These are phyloP conservation scores for Medicago lupulina DNA, from an alignment of 306 rosid species.

Conservation along the genomic window DNA sequence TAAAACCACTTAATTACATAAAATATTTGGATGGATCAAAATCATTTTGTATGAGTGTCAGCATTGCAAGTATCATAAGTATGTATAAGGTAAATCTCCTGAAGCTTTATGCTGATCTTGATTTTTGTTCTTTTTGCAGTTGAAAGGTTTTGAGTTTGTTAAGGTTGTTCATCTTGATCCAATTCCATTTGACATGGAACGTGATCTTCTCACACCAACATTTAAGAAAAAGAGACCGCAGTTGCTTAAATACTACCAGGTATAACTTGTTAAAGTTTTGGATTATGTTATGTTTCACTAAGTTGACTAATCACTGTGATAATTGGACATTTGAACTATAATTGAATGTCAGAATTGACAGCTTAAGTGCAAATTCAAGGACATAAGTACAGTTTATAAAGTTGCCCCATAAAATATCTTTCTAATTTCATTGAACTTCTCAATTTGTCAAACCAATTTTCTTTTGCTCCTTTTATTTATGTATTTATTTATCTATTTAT, in stretches of 20 bases:
- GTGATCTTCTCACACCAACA: constrained; percentile 89
- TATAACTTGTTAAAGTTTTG: constrained; percentile 34
- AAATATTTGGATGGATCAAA: background rate
- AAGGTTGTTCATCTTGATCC: constrained; percentile 88
- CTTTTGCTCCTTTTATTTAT: too few relatives aligned
- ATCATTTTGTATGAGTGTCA: background rate
- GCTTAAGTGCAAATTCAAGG: background rate
- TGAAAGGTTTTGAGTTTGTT: constrained; percentile 87
- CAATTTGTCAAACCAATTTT: too few relatives aligned
- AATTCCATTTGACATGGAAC: constrained; percentile 85
- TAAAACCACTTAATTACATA: too few relatives aligned
- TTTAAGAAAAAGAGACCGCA: constrained; percentile 92
- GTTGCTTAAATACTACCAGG: constrained; percentile 85
- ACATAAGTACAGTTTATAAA: background rate
- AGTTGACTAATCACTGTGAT: background rate
- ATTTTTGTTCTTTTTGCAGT: constrained; percentile 56
- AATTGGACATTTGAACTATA: background rate
- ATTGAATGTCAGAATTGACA: background rate
- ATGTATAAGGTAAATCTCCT: background rate
- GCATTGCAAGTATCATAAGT: background rate
- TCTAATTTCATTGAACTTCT: background rate
- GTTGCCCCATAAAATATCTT: background rate
- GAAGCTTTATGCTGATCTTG: constrained; percentile 13
- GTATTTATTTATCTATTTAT: background rate
- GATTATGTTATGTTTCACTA: constrained; percentile 2